Evolutionary conservation across 148 eudicot species (phyloP).

Genomic region (Rhododendron simsii): DNA sequence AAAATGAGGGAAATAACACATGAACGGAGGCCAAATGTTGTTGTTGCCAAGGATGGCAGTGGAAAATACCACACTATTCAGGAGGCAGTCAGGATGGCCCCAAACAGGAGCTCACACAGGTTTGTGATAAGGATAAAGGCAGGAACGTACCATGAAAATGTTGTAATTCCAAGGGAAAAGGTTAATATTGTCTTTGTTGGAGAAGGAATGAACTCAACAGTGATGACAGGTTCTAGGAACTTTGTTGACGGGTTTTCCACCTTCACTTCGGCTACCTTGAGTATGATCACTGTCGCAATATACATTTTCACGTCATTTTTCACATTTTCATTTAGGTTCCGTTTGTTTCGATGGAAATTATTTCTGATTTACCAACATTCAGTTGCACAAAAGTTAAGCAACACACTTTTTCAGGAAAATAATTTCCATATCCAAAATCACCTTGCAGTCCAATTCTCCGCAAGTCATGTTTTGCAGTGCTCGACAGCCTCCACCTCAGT

Average conservation of each 20-base stretch:
- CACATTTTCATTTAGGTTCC: neutral
- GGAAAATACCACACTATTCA: constrained; percentile 35
- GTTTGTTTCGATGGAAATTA: neutral
- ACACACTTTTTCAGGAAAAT: neutral
- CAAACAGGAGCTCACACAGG: constrained; percentile 17
- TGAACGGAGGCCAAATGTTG: constrained; percentile 11
- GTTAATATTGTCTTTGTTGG: constrained; percentile 54
- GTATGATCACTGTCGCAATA: neutral
- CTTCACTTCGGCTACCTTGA: constrained; percentile 12
- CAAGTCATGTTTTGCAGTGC: neutral
- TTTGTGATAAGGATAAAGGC: constrained; percentile 50
- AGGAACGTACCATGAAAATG: constrained; percentile 52
- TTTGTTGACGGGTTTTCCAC: constrained; percentile 59
- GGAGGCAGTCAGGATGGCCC: constrained; percentile 43
- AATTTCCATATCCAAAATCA: neutral
- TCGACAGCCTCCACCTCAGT: neutral
- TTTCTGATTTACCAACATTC: neutral
- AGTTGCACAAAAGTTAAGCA: neutral
- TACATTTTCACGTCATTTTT: neutral
- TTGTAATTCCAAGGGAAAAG: constrained; percentile 52
- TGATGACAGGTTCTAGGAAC: constrained; percentile 48
- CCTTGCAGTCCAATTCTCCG: neutral
- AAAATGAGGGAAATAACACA: neutral
- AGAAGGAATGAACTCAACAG: constrained; percentile 53
- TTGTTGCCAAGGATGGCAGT: constrained; percentile 47